A percentile compares a stretch with the other conserved stretches of the same genome.
These are phyloP conservation scores for Psophocarpus tetragonolobus DNA, from an alignment of 306 rosid species.

Conservation along the genomic window DNA sequence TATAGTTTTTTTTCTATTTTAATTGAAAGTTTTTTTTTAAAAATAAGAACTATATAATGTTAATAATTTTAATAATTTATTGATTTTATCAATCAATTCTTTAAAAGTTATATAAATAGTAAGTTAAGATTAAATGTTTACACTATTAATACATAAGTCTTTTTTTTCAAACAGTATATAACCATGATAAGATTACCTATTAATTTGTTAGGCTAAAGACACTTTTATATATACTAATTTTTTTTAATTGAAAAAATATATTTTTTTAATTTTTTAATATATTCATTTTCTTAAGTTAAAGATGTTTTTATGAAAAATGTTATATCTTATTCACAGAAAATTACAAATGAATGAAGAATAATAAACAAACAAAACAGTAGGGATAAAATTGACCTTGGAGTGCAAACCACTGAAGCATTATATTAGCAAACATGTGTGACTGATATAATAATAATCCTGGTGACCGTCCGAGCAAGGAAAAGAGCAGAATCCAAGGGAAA, in stretches of 20 bases:
- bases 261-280: no score
- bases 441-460: background rate
- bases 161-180: no score
- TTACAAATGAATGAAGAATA: background rate
- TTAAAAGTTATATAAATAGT: no score
- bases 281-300: background rate
- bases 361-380: background rate
- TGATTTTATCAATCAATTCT: no score
- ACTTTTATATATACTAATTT: no score
- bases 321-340: background rate
- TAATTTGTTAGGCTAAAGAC: background rate
- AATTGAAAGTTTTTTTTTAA: no score
- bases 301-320: background rate
- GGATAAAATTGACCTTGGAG: background rate
- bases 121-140: no score
- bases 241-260: no score
- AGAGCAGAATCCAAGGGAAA: conserved; percentile 25
- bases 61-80: no score
- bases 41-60: no score
- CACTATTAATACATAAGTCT: no score
- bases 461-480: conserved; percentile 5
- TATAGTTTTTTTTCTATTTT: no score
- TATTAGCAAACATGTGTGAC: background rate
- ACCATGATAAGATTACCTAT: background rate
- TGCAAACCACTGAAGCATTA: background rate